These are phyloP conservation scores for Nadsonia commutata DNA, from an alignment of 1,139 yeast genomes.

Conservation along the genomic window DNA sequence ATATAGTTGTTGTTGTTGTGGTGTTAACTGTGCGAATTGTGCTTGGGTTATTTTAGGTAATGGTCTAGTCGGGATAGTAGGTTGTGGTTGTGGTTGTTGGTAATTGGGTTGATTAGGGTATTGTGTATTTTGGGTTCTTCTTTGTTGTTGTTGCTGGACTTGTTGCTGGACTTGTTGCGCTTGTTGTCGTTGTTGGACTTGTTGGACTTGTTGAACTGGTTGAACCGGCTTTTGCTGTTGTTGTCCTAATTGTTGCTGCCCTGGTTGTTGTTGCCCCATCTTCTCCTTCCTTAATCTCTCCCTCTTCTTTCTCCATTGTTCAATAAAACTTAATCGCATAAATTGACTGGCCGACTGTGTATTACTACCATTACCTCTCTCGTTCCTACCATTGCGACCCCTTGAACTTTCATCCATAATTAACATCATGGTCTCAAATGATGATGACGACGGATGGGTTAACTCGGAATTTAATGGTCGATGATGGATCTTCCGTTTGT, in stretches of 20 bases:
- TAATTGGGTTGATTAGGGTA: constrained; percentile 1
- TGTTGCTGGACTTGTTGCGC: background rate
- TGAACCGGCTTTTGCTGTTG: constrained; percentile 2
- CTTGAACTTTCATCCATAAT: constrained; percentile 24
- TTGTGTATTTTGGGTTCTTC: background rate
- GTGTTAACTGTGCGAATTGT: background rate
- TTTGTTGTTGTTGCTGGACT: background rate
- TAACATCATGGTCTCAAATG: constrained; percentile 83
- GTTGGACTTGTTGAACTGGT: constrained; percentile 5
- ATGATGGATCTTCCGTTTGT: background rate
- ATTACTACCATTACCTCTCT: constrained; percentile 9
- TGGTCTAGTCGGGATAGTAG: too few relatives aligned
- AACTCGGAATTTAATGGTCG: constrained; percentile 39
- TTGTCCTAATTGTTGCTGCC: constrained; percentile 2
- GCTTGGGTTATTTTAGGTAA: background rate
- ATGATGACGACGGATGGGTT: constrained; percentile 60
- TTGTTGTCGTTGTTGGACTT: background rate
- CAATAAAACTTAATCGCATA: constrained; percentile 28
- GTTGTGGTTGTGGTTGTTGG: background rate
- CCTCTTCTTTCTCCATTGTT: constrained; percentile 24
- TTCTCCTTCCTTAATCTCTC: constrained; percentile 16
- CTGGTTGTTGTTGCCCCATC: constrained; percentile 14
- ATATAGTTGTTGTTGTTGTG: background rate
- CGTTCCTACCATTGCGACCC: constrained; percentile 7
- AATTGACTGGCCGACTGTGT: constrained; percentile 23